Conservation (phyloP, 345 rosid genomes). For the Litchi chinensis region DNA sequence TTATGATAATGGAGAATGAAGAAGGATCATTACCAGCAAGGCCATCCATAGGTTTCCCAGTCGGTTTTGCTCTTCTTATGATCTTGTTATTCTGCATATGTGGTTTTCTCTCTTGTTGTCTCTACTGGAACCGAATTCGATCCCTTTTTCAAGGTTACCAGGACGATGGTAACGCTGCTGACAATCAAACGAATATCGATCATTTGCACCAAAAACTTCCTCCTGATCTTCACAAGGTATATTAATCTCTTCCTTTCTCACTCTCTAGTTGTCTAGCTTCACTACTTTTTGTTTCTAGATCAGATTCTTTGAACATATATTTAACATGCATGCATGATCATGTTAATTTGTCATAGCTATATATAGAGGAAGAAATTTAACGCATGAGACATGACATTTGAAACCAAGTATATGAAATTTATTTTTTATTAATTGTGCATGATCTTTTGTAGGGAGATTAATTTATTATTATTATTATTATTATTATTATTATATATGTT, state of each 20-base stretch:
- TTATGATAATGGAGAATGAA: conserved; percentile 13
- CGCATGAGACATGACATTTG: background rate
- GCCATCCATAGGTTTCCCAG: conserved; percentile 41
- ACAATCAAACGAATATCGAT: background rate
- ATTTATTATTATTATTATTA: too few relatives aligned
- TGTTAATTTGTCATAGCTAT: too few relatives aligned
- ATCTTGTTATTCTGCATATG: conserved; percentile 31
- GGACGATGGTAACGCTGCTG: background rate
- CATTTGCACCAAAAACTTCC: conserved; percentile 16
- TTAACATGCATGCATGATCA: background rate
- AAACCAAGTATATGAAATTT: background rate
- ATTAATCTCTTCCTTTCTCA: background rate
- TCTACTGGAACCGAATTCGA: conserved; percentile 37
- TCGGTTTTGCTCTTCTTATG: conserved; percentile 42
- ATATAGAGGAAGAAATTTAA: too few relatives aligned
- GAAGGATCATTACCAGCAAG: conserved; percentile 16
- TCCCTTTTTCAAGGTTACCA: conserved; percentile 21
- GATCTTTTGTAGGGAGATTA: background rate
- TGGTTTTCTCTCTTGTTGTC: conserved; percentile 31
- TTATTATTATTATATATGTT: background rate
- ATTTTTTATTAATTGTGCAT: background rate
- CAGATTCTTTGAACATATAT: background rate
- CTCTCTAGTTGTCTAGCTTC: background rate
- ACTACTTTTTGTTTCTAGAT: background rate
- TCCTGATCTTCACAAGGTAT: conserved; percentile 25